Conservation (phyloP, 176 grass and related monocot genomes). For the Elymus sibiricus region DNA sequence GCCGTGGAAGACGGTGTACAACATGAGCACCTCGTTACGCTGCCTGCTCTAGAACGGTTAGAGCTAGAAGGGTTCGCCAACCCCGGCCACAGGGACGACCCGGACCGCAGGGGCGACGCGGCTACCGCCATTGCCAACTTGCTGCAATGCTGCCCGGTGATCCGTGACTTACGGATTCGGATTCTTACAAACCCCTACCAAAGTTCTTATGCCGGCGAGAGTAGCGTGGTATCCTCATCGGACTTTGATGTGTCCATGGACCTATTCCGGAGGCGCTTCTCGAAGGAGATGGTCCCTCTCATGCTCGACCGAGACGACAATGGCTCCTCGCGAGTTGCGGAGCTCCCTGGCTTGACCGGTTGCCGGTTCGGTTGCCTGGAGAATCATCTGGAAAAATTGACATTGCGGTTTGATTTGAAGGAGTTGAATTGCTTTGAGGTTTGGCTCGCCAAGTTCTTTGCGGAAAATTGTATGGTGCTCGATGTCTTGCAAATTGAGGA, state of each 20-base stretch:
- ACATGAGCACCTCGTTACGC: background rate
- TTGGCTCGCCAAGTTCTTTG: background rate
- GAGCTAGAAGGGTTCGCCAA: background rate
- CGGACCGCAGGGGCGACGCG: background rate
- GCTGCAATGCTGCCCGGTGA: background rate
- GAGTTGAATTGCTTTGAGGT: background rate
- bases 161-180: background rate
- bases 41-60: background rate
- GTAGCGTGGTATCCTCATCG: too few species aligned
- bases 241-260: background rate
- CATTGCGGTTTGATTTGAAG: background rate
- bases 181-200: background rate
- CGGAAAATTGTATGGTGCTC: background rate
- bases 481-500: background rate
- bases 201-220: background rate
- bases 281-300: background rate
- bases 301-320: background rate
- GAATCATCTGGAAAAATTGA: conserved; percentile 1
- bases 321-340: background rate
- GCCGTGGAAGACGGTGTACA: background rate
- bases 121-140: background rate
- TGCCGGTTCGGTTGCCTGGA: background rate
- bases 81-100: background rate
- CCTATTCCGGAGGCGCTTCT: background rate
- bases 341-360: background rate